These are phyloP conservation scores for Abrus pulchellus DNA, from an alignment of 306 rosid species.

Conservation along the genomic window DNA sequence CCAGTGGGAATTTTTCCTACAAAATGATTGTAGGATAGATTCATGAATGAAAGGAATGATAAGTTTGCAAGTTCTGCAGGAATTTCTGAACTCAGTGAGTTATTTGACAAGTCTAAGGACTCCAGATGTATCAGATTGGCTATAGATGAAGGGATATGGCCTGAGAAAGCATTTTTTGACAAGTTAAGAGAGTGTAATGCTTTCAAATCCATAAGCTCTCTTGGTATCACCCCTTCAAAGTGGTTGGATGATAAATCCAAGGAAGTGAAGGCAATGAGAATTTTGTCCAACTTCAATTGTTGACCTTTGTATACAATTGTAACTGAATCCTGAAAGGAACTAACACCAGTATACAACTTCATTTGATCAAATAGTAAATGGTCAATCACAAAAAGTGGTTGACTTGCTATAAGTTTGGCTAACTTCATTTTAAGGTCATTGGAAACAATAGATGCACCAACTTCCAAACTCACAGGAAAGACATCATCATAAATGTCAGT, in stretches of 20 bases:
- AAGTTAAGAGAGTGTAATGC: conserved; percentile 45
- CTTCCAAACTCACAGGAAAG: too few relatives aligned
- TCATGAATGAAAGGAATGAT: conserved; percentile 41
- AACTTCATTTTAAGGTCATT: neutral
- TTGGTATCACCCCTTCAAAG: conserved; percentile 51
- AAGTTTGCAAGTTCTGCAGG: conserved; percentile 45
- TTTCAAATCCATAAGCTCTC: conserved; percentile 43
- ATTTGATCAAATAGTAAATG: too few relatives aligned
- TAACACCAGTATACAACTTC: too few relatives aligned
- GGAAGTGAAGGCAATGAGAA: conserved; percentile 28
- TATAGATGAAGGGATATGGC: conserved; percentile 48
- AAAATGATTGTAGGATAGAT: conserved; percentile 53
- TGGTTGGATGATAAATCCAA: conserved; percentile 56
- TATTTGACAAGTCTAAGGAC: conserved; percentile 58
- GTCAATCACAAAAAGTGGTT: neutral
- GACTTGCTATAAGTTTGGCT: neutral
- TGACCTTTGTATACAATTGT: conserved; percentile 45
- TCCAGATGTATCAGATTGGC: conserved; percentile 47
- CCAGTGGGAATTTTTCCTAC: conserved; percentile 48
- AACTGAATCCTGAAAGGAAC: conserved; percentile 46
- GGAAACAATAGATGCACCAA: too few relatives aligned
- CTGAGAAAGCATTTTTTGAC: conserved; percentile 49
- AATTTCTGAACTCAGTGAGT: conserved; percentile 43
- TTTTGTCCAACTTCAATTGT: conserved; percentile 37
- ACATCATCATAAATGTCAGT: neutral